A percentile compares a stretch with the other conserved stretches of the same genome.
Evolutionary conservation across 345 rosid species (phyloP).

Genomic region (Moricandia arvensis): DNA sequence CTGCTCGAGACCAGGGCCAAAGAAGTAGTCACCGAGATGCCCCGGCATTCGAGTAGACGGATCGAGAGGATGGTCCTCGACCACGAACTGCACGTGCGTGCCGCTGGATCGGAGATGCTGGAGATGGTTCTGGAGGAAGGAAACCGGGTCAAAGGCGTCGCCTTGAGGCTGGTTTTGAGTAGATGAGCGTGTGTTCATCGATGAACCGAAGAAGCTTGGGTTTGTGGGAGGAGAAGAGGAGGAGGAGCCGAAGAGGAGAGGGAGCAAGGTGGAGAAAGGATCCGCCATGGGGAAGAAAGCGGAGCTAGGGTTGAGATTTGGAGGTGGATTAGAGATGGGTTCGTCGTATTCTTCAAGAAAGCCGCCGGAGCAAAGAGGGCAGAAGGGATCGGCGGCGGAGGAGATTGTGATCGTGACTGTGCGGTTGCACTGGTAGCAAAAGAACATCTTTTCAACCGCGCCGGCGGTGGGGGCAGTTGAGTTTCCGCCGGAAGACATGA

Average conservation of each 20-base stretch:
- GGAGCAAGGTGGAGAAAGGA: slow-evolving; percentile 41
- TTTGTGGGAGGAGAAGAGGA: slow-evolving; percentile 19
- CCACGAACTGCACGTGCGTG: slow-evolving; percentile 61
- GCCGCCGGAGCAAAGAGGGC: slow-evolving; percentile 59
- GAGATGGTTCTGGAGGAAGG: slow-evolving; percentile 55
- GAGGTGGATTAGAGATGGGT: slow-evolving; percentile 44
- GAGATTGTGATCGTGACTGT: slow-evolving; percentile 52
- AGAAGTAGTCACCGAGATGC: slow-evolving; percentile 64
- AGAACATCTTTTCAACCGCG: slow-evolving; percentile 45
- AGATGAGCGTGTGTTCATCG: slow-evolving; percentile 3
- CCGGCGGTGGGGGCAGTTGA: slow-evolving; percentile 29
- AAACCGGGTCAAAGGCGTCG: slow-evolving; percentile 49
- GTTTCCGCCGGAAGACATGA: slow-evolving; percentile 44
- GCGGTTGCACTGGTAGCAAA: slow-evolving; percentile 60
- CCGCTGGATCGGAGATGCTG: slow-evolving; percentile 57
- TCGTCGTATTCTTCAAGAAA: slow-evolving; percentile 67
- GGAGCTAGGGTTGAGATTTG: slow-evolving; percentile 26
- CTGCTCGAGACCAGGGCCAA: slow-evolving; percentile 78
- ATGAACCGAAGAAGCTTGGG: slow-evolving; percentile 26
- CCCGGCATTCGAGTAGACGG: slow-evolving; percentile 32
- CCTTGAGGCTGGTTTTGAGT: not conserved
- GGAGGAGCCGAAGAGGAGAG: slow-evolving; percentile 33
- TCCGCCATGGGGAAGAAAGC: slow-evolving; percentile 23
- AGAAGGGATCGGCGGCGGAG: slow-evolving; percentile 49
- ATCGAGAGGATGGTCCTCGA: slow-evolving; percentile 52